These are phyloP conservation scores for Dactylellina leptospora DNA, from an alignment of 2,329 filamentous ascomycete genomes.

Conservation along the genomic window DNA sequence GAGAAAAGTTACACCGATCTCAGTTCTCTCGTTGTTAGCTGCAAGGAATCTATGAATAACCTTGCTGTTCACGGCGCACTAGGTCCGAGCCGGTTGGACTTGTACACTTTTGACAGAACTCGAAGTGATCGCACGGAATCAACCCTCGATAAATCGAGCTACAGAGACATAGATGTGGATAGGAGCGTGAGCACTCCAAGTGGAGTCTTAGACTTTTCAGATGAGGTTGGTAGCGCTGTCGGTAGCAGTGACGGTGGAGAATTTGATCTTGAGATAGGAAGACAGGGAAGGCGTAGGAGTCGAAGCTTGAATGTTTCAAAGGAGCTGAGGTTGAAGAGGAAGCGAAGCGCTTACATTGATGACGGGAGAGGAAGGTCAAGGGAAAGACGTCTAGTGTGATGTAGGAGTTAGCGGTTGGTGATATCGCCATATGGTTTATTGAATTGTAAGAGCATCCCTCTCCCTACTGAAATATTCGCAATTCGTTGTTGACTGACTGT, in stretches of 20 bases:
- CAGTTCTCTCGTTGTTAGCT: constrained; percentile 10
- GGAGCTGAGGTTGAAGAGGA: constrained; percentile 24
- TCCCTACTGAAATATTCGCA: no score
- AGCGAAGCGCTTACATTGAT: constrained; percentile 8
- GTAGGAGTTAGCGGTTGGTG: no score
- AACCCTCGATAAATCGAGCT: constrained; percentile 42
- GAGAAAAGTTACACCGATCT: constrained; percentile 25
- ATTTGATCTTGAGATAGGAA: constrained; percentile 19
- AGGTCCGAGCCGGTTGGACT: constrained; percentile 11
- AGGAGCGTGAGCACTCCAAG: constrained; percentile 19
- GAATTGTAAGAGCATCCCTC: no score
- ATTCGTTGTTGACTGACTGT: no score
- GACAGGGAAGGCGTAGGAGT: constrained; percentile 8
- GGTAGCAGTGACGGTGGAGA: constrained; percentile 27
- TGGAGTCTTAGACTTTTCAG: constrained; percentile 23
- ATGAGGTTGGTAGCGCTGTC: constrained; percentile 5
- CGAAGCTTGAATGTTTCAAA: neutral
- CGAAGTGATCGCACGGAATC: constrained; percentile 35
- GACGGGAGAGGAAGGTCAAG: constrained; percentile 27
- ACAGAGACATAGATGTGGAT: constrained; percentile 32
- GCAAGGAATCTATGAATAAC: constrained; percentile 35
- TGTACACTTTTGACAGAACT: constrained; percentile 13
- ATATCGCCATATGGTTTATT: no score
- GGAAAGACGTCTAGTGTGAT: constrained; percentile 32
- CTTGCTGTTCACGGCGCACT: constrained; percentile 13